Evolutionary conservation across 176 grass and related monocot genomes (phyloP).

Genomic region (Hyparrhenia diplandra): DNA sequence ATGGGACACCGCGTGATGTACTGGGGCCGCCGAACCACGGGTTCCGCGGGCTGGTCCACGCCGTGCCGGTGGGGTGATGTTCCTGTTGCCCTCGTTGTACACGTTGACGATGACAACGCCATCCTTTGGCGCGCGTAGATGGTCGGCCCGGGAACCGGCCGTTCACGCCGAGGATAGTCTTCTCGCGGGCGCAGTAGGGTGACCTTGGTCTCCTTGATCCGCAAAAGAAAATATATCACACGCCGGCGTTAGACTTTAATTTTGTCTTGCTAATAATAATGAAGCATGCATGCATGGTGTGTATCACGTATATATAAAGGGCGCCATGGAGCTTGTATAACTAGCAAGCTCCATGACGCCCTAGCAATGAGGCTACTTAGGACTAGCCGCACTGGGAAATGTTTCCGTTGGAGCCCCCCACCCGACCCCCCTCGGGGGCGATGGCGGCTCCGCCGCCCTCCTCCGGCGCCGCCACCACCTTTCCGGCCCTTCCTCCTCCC

Average conservation of each 20-base stretch:
- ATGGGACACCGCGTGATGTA: constrained; percentile 66
- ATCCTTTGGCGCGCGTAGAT: background rate
- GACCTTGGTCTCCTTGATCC: constrained; percentile 53
- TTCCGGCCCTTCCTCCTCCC: too few species aligned
- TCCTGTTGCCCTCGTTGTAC: constrained; percentile 54
- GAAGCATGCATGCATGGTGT: background rate
- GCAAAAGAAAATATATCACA: background rate
- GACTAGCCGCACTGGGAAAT: too few species aligned
- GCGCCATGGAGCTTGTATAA: constrained; percentile 45
- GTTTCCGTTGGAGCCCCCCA: too few species aligned
- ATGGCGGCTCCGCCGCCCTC: too few species aligned
- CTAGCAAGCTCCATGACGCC: too few species aligned
- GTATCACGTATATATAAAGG: constrained; percentile 10
- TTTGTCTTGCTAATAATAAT: background rate
- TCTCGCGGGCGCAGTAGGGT: constrained; percentile 56
- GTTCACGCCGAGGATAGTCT: constrained; percentile 63
- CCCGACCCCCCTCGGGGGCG: too few species aligned
- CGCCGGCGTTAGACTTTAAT: background rate
- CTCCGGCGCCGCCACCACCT: too few species aligned
- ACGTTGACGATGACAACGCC: constrained; percentile 56
- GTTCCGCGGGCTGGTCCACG: constrained; percentile 50
- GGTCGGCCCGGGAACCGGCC: constrained; percentile 61
- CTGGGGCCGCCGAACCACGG: constrained; percentile 56
- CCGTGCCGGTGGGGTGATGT: constrained; percentile 86
- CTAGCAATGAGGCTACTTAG: too few species aligned